Conservation (phyloP, 768 basidiomycete species). For the Lactifluus echinatus region DNA sequence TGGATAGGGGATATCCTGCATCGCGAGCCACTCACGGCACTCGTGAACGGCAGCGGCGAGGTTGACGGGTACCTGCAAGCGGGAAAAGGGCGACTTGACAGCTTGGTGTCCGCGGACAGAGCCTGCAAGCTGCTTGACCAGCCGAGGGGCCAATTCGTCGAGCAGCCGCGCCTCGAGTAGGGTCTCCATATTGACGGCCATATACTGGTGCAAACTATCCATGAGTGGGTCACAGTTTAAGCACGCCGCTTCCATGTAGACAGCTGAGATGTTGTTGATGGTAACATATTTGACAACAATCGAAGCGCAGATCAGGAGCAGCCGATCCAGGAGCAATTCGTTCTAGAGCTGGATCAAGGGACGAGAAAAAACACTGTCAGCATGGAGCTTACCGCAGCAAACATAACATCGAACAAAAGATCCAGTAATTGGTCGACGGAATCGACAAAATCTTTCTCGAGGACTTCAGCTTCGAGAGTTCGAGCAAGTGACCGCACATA, state of each 20-base stretch:
- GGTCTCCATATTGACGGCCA: conserved; percentile 77
- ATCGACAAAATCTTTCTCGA: conserved; percentile 47
- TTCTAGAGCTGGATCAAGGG: conserved; percentile 39
- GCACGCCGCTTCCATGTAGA: conserved; percentile 76
- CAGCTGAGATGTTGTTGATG: conserved; percentile 66
- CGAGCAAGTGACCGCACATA: conserved; percentile 28
- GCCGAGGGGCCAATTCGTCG: conserved; percentile 57
- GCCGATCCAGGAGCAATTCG: conserved; percentile 79
- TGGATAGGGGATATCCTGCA: conserved; percentile 57
- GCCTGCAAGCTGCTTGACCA: conserved; percentile 57
- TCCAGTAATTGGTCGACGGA: conserved; percentile 71
- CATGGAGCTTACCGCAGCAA: conserved; percentile 56
- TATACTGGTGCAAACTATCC: conserved; percentile 66
- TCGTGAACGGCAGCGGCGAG: conserved; percentile 41
- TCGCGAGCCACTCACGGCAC: conserved; percentile 61
- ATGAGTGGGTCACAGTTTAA: conserved; percentile 64
- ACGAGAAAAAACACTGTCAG: neutral
- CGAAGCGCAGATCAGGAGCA: conserved; percentile 75
- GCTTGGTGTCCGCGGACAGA: conserved; percentile 53
- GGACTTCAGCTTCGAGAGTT: neutral
- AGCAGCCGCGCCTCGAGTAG: conserved; percentile 76
- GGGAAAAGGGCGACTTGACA: conserved; percentile 55
- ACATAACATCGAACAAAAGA: conserved; percentile 81
- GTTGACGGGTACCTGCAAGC: conserved; percentile 45
- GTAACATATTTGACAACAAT: conserved; percentile 61